Percentiles rank a stretch among this genome's conserved stretches.
Evolutionary conservation across 371 early-diverging fungal species (phyloP).

Genomic region (Rhizopus arrhizus): DNA sequence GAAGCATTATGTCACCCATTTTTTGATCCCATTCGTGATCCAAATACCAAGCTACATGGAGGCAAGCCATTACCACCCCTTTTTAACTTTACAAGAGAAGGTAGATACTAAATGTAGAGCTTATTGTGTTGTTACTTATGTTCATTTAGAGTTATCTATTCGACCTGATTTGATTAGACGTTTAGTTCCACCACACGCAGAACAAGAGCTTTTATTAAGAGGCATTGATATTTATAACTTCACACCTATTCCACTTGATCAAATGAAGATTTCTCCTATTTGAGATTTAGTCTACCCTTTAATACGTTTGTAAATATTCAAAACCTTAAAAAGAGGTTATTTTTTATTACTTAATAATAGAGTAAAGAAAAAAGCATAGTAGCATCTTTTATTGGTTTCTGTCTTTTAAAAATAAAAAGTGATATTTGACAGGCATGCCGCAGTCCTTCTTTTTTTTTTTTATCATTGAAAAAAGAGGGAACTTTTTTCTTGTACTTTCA

Average conservation of each 20-base stretch:
- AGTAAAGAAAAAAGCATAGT: too few relatives aligned
- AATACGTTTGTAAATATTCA: too few relatives aligned
- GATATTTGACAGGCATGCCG: too few relatives aligned
- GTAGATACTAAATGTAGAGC: conserved; percentile 34
- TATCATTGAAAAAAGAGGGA: too few relatives aligned
- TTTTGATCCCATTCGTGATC: conserved; percentile 91
- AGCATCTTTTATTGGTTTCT: too few relatives aligned
- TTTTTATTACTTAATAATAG: too few relatives aligned
- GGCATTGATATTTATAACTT: conserved; percentile 52
- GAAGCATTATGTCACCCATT: conserved; percentile 93
- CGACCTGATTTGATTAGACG: conserved; percentile 58
- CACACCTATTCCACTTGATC: conserved; percentile 43
- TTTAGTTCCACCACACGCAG: conserved; percentile 67
- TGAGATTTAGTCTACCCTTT: too few relatives aligned
- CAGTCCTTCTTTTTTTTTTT: too few relatives aligned
- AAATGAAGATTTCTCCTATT: conserved; percentile 37
- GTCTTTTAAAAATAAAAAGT: too few relatives aligned
- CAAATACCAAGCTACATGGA: conserved; percentile 75
- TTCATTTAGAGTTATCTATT: conserved; percentile 49
- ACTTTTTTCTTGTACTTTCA: too few relatives aligned
- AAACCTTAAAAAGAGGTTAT: too few relatives aligned
- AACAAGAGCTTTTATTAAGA: conserved; percentile 54
- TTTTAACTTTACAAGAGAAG: conserved; percentile 83
- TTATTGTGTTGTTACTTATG: background rate
- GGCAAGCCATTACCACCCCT: conserved; percentile 83